Percentiles rank a stretch among this genome's conserved stretches.
Conservation (phyloP, 306 rosid species). For the Clitoria ternatea region DNA sequence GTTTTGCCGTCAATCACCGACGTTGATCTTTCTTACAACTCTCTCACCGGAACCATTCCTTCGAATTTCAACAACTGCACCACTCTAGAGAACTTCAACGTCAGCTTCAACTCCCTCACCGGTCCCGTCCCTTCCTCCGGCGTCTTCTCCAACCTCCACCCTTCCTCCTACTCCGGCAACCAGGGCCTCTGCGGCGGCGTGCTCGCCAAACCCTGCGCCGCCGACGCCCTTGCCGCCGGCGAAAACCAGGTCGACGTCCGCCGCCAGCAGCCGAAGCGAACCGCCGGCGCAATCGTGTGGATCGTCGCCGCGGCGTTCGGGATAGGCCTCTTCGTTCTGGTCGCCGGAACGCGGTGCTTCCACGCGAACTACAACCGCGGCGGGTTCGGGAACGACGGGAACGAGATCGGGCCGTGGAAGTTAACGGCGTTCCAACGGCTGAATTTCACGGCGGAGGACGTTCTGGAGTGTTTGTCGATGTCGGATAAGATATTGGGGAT, state of each 20-base stretch:
- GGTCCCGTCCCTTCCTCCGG: constrained; percentile 82
- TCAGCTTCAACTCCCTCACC: constrained; percentile 66
- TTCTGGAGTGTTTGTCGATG: constrained; percentile 64
- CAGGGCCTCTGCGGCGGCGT: constrained; percentile 67
- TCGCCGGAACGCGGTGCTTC: constrained; percentile 86
- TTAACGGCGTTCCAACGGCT: constrained; percentile 83
- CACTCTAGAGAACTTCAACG: constrained; percentile 71
- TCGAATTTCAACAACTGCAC: constrained; percentile 69
- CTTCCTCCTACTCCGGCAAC: constrained; percentile 79
- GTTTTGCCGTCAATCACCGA: constrained; percentile 69
- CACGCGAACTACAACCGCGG: constrained; percentile 54
- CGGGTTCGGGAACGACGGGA: constrained; percentile 27
- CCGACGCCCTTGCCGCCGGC: constrained; percentile 27
- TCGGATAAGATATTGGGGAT: constrained; percentile 75
- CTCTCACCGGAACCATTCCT: constrained; percentile 83
- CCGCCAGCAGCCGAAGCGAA: constrained; percentile 50
- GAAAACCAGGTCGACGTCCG: constrained; percentile 30
- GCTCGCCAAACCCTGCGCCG: constrained; percentile 56
- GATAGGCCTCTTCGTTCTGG: constrained; percentile 68
- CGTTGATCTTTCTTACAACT: constrained; percentile 76
- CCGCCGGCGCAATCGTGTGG: constrained; percentile 90
- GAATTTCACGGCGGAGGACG: constrained; percentile 90
- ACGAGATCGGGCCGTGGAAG: constrained; percentile 76
- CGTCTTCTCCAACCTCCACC: constrained; percentile 57
- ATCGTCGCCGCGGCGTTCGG: constrained; percentile 88